Evolutionary conservation across 108 stramenopile genomes (phyloP), one percentile per base, ranked within the genome.

Genomic region (Fragilariopsis cylindrus): DNA sequence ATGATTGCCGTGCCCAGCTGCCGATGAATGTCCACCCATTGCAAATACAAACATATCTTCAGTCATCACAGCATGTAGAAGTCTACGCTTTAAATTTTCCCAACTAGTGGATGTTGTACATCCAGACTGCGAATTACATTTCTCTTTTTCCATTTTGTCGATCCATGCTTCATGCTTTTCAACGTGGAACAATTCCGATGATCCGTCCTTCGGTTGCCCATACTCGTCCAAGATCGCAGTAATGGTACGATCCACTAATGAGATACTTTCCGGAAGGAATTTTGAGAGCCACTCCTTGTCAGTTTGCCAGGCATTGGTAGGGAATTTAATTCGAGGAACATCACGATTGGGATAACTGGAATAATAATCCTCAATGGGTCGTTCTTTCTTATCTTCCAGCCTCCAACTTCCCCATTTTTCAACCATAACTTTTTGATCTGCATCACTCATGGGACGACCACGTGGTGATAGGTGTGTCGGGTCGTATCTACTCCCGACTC

Each of bases 1-100:
- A 39, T 85, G 80, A 70, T 93, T 93, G 9, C 76, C 83, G 47
- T 77, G 76, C 12, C 84, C 87, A 2, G 84, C 82, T 7, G 86
- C 83, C 4, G 83, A 72, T 0, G 81, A 82, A 75, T 87, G 86
- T n/a, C 86, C 85, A 30, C 73, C 84, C 65, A 90, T 64, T 7
- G 88, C 88, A 46, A 90, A 65, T 5, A 84, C 87, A 68, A 93
- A 93, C 7, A 69, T 75, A 63, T 87, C 87, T 76, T 89, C 85
- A 41, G 92, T 90, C 86, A 95, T 84, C 65, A 95, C 81, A 49
- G 92, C 84, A 82, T 95, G 94, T 43, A 90, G 69, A 4, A 95
- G 72, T 58, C 92, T 73, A 4, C 89, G 84, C 57, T 78, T 70
- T 50, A 94, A 77, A 18, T 89, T 88, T 55, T 88, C 78, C 54